Percentiles rank a stretch among this genome's conserved stretches.
phyloP scores from a whole-genome alignment of 768 basidiomycete species.

The Dictyophora rubrovolvata region DNA sequence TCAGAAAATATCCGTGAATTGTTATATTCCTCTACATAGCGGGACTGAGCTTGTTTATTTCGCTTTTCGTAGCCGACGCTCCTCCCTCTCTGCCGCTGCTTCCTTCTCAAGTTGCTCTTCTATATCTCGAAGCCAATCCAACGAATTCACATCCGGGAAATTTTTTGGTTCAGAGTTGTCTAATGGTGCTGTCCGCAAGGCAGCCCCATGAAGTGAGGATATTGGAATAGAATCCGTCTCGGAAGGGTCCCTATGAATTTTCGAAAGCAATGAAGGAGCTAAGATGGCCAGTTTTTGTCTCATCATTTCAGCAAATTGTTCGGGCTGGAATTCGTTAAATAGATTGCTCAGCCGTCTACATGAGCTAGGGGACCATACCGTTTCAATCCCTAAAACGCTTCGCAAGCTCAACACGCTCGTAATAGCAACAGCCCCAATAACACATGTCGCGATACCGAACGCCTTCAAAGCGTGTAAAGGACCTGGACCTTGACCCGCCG shows the following conservation, averaged over 20 bases:
- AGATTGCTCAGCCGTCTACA: neutral
- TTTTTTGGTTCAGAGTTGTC: neutral
- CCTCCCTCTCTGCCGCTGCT: neutral
- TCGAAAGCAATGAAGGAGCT: constrained; percentile 40
- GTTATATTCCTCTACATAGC: no score
- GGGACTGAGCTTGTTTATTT: neutral
- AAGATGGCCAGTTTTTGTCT: constrained; percentile 34
- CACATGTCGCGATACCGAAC: constrained; percentile 51
- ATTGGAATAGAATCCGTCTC: constrained; percentile 15
- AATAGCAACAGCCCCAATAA: constrained; percentile 41
- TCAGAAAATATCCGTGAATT: no score
- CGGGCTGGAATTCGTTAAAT: constrained; percentile 27
- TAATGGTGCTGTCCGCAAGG: neutral
- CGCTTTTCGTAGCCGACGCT: neutral
- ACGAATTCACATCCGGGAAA: neutral
- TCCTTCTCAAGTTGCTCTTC: neutral
- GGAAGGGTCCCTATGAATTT: constrained; percentile 39
- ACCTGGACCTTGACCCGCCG: constrained; percentile 16
- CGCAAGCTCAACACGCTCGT: constrained; percentile 40
- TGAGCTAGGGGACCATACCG: constrained; percentile 32
- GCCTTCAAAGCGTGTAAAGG: constrained; percentile 52
- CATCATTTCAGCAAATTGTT: constrained; percentile 52
- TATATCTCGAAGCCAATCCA: neutral
- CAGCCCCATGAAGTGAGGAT: neutral
- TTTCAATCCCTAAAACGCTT: constrained; percentile 39